phyloP scores from a whole-genome alignment of 768 basidiomycete genomes.

The Cyathus striatus region DNA sequence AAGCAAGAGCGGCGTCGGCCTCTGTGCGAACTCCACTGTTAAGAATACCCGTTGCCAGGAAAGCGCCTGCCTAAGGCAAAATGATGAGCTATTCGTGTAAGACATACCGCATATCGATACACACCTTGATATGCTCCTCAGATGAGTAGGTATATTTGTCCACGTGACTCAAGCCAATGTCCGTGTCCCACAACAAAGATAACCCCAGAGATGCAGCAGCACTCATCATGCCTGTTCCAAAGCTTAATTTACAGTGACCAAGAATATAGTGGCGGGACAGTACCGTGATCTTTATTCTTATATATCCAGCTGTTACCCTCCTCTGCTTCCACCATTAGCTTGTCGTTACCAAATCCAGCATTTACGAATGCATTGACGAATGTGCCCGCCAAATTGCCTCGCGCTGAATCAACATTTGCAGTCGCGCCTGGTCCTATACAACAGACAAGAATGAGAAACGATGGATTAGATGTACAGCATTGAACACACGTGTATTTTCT shows the following conservation, averaged over 20 bases:
- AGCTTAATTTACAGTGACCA: background rate
- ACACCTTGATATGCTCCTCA: slow-evolving; percentile 92
- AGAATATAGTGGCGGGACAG: slow-evolving; percentile 7
- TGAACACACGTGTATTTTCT: slow-evolving; percentile 71
- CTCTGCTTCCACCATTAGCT: slow-evolving; percentile 94
- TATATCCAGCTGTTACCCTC: slow-evolving; percentile 99
- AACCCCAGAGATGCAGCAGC: slow-evolving; percentile 93
- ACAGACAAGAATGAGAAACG: slow-evolving; percentile 2
- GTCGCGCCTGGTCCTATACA: slow-evolving; percentile 62
- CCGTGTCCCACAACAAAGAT: slow-evolving; percentile 93
- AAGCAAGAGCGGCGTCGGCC: slow-evolving; percentile 86
- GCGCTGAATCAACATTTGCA: slow-evolving; percentile 85
- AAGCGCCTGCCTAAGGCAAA: slow-evolving; percentile 71
- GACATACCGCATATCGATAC: background rate
- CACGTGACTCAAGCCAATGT: slow-evolving; percentile 87
- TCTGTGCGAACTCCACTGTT: slow-evolving; percentile 88
- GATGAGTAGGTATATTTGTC: slow-evolving; percentile 97
- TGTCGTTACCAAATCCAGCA: slow-evolving; percentile 97
- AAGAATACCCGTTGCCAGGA: slow-evolving; percentile 91
- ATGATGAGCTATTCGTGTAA: background rate
- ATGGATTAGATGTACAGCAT: background rate
- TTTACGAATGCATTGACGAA: slow-evolving; percentile 99
- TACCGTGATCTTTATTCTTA: slow-evolving; percentile 98
- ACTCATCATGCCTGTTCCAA: slow-evolving; percentile 79
- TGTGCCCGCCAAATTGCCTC: slow-evolving; percentile 91